A percentile compares a stretch with the other conserved stretches of the same genome.
Evolutionary conservation across 2,329 filamentous ascomycete species (phyloP).

Genomic region (Exophiala lecanii-corni): DNA sequence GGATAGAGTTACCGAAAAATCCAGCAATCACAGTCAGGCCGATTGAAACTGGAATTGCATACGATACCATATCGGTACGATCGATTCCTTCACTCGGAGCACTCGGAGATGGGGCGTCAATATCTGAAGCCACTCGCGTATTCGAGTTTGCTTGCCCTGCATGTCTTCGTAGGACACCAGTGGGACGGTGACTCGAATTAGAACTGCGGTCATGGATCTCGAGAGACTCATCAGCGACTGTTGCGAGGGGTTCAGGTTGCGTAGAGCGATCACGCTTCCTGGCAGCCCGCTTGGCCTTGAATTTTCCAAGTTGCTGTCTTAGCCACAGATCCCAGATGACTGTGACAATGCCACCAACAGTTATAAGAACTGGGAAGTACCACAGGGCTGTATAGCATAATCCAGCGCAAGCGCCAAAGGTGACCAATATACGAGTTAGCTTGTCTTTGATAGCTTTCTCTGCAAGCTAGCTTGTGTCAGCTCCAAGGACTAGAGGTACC

Average conservation of each 20-base stretch:
- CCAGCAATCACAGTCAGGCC: slow-evolving; percentile 36
- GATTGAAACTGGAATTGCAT: slow-evolving; percentile 35
- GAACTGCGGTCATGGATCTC: not conserved
- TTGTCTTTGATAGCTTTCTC: slow-evolving; percentile 64
- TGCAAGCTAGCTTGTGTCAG: slow-evolving; percentile 49
- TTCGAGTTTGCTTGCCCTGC: not conserved
- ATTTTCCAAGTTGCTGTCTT: slow-evolving; percentile 36
- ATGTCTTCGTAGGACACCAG: not conserved
- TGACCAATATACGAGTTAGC: slow-evolving; percentile 59
- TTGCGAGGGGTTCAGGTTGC: not conserved
- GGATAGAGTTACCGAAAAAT: slow-evolving; percentile 45
- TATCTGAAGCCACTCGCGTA: not conserved
- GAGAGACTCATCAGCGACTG: not conserved
- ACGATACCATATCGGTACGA: slow-evolving; percentile 17
- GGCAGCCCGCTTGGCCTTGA: not conserved
- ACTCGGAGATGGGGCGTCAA: not conserved
- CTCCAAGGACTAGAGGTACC: slow-evolving; percentile 5
- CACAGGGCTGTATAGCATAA: slow-evolving; percentile 67
- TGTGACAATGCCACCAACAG: slow-evolving; percentile 49
- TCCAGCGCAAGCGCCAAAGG: slow-evolving; percentile 59
- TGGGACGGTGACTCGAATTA: not conserved
- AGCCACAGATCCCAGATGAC: slow-evolving; percentile 55
- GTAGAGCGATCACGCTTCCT: not conserved
- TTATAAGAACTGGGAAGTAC: slow-evolving; percentile 67
- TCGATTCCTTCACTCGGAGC: slow-evolving; percentile 4